Base-by-base conservation (phyloP, 164 flowering plant genomes). In the Nymphaea colorata region DNA sequence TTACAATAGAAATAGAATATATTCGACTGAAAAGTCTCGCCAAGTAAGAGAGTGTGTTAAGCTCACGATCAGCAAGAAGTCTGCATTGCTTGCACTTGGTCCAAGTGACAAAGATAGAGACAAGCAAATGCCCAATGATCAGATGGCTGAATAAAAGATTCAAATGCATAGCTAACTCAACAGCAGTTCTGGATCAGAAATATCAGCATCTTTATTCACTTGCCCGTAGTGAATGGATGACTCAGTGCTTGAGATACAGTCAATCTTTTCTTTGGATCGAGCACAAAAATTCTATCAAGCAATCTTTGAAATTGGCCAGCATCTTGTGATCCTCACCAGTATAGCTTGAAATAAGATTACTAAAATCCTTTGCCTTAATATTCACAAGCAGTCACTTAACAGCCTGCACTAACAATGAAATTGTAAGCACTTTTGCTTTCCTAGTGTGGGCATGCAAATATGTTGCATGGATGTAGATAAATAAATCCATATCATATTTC, bases 161-260 rank as follows among this genome's bases (percentile, higher is more conserved):
- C 11, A 74, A 73, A 80, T 78, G 81, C 72, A 53, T 79, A 86
- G 79, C 81, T 76, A 84, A 82, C 70, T 72, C 83, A 84, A 84
- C 88, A 82, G 83, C 89, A 79, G 76, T 80, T 86, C 86, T 80
- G 83, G 84, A 86, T 83, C 86, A 87, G 80, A 88, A 36, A 85
- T 86, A 78, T 80, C 93, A 87, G 88, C 93, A 82, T 79, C 92
- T 78, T 72, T 78, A 66, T 75, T 92, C 96, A 95, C 99, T 95
- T 95, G 98, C 99, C 99, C 80, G 99, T 90, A 89, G 90, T 92
- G 89, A 90, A 95, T 64, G 99, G 95, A 75, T 95, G 99, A 70
- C 75, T 79, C 86, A 95, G 79, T 62, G 99, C 99, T 69, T 92
- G 99, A 69, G 92, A 80, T 15, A 95, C 99, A 15, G 92, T 95